These are phyloP conservation scores for Thielaviopsis euricoi DNA, from an alignment of 2,329 filamentous ascomycete genomes.

Conservation along the genomic window DNA sequence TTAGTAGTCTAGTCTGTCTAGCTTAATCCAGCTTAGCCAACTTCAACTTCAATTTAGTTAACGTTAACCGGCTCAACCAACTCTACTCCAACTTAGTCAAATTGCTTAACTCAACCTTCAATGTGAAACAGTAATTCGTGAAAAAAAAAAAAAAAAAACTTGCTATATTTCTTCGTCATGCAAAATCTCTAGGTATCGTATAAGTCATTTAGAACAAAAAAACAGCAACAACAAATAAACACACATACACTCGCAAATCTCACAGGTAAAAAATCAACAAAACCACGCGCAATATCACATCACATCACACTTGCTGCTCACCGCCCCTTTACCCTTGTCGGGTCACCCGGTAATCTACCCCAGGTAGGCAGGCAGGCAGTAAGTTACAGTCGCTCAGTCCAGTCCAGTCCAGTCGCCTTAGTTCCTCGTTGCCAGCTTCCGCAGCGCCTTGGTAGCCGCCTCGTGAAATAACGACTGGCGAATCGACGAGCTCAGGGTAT, in stretches of 20 bases:
- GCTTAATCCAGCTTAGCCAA: no score
- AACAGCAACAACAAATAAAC: background rate
- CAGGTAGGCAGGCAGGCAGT: background rate
- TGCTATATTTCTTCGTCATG: no score
- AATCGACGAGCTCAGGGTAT: conserved; percentile 3
- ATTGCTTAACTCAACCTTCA: no score
- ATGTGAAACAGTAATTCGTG: no score
- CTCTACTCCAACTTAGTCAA: no score
- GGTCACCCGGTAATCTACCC: background rate
- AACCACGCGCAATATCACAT: background rate
- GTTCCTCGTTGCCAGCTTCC: conserved; percentile 3
- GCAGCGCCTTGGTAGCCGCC: conserved; percentile 8
- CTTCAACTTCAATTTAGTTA: no score
- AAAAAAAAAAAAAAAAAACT: no score
- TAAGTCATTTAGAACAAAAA: background rate
- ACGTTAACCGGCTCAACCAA: no score
- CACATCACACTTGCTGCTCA: no score
- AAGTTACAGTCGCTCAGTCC: no score
- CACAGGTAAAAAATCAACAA: background rate
- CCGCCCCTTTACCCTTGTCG: no score
- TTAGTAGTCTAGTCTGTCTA: no score
- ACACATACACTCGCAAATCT: background rate
- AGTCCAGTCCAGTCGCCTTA: background rate
- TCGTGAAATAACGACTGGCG: conserved; percentile 7
- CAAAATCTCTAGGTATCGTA: background rate